These are phyloP conservation scores for Solanum pimpinellifolium DNA, from an alignment of 257 asterid species.

Conservation along the genomic window DNA sequence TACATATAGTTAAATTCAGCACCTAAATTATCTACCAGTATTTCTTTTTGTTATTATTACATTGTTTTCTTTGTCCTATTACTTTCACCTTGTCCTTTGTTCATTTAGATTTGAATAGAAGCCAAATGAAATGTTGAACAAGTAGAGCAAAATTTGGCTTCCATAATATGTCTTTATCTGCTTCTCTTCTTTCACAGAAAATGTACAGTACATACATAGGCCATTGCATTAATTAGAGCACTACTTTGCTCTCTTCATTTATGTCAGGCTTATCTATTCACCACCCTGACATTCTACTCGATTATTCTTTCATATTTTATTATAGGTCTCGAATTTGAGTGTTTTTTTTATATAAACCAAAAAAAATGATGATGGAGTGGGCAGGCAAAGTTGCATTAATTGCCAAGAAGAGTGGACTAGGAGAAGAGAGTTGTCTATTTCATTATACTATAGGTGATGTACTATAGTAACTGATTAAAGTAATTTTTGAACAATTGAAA, in stretches of 20 bases:
- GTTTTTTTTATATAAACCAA: too few relatives aligned
- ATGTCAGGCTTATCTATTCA: conserved; percentile 39
- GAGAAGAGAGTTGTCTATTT: neutral
- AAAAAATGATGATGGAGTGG: neutral
- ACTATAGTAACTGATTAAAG: neutral
- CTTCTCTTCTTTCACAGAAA: neutral
- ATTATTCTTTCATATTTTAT: neutral
- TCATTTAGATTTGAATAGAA: neutral
- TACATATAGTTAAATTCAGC: conserved; percentile 31
- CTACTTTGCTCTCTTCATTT: conserved; percentile 5
- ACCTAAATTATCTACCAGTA: neutral
- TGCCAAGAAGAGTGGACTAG: neutral
- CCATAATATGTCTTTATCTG: conserved; percentile 31
- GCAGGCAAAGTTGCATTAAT: neutral
- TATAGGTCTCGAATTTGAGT: too few relatives aligned
- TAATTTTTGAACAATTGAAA: neutral
- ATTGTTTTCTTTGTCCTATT: conserved; percentile 21
- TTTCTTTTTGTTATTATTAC: neutral
- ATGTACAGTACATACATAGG: conserved; percentile 7
- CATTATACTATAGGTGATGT: neutral
- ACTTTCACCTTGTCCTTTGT: neutral
- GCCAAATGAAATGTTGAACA: neutral
- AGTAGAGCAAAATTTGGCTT: conserved; percentile 22
- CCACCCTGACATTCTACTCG: conserved; percentile 26
- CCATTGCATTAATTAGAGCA: neutral